Evolutionary conservation across 2,329 filamentous ascomycete species (phyloP).

Genomic region (Xylaria sp.): DNA sequence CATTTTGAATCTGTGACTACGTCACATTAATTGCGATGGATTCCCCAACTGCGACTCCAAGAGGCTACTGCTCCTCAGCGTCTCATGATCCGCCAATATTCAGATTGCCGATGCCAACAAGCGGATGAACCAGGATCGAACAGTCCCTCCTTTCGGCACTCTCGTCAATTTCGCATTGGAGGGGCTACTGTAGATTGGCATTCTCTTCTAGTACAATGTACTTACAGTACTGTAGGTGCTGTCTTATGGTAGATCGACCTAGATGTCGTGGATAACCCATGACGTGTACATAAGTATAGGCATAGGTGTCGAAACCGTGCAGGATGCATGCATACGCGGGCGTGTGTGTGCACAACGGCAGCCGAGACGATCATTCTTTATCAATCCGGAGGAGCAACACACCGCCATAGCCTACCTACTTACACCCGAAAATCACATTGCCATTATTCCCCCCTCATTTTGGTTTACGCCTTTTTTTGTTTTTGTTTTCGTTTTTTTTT

Average conservation of each 20-base stretch:
- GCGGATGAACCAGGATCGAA: slow-evolving; percentile 10
- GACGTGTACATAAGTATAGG: not conserved
- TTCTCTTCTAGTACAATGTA: not conserved
- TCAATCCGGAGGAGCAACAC: slow-evolving; percentile 23
- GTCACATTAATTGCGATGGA: slow-evolving; percentile 4
- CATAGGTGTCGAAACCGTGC: slow-evolving; percentile 4
- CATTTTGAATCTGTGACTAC: not conserved
- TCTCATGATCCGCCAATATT: slow-evolving; percentile 18
- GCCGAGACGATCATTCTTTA: slow-evolving; percentile 14
- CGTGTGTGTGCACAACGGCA: not conserved
- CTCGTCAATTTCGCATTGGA: slow-evolving; percentile 1
- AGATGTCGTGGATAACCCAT: too few relatives aligned
- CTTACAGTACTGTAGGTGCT: not conserved
- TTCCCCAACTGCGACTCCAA: slow-evolving; percentile 8
- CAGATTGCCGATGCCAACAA: slow-evolving; percentile 13
- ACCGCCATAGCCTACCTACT: slow-evolving; percentile 18
- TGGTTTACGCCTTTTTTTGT: too few relatives aligned
- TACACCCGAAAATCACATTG: not conserved
- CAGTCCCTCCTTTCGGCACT: slow-evolving; percentile 1
- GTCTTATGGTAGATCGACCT: not conserved
- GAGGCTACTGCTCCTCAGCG: slow-evolving; percentile 5
- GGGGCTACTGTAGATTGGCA: not conserved
- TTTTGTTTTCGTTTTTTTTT: too few relatives aligned
- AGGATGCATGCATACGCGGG: slow-evolving; percentile 13
- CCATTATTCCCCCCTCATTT: not conserved